Conservation (phyloP, 2,329 filamentous ascomycete genomes). For the Paraphaeosphaeria sporulosa region DNA sequence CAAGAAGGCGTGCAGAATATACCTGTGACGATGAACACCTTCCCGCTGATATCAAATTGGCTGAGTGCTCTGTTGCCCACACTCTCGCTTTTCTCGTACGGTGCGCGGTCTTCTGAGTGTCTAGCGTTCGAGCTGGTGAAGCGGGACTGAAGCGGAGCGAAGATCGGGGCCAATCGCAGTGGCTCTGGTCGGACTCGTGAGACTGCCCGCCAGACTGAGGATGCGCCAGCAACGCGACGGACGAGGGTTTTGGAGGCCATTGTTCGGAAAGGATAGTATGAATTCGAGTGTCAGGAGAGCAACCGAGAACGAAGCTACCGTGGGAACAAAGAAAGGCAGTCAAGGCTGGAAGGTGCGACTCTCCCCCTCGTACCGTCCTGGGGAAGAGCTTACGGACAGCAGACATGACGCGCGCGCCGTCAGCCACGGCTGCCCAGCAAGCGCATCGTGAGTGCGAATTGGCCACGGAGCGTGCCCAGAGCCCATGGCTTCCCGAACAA, state of each 20-base stretch:
- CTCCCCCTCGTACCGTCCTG: background rate
- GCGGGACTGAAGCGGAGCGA: background rate
- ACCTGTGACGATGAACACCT: conserved; percentile 62
- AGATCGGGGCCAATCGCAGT: conserved; percentile 4
- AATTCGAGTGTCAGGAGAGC: background rate
- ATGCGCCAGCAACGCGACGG: background rate
- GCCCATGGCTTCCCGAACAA: background rate
- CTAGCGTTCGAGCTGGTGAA: background rate
- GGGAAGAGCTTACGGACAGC: background rate
- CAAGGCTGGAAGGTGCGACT: background rate
- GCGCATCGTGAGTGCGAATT: background rate
- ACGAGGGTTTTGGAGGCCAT: conserved; percentile 3
- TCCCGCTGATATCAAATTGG: conserved; percentile 40
- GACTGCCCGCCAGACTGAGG: conserved; percentile 6
- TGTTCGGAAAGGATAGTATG: background rate
- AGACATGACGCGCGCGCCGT: conserved; percentile 2
- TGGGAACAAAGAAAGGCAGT: background rate
- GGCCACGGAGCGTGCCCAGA: background rate
- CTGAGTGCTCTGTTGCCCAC: conserved; percentile 28
- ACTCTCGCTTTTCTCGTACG: conserved; percentile 28
- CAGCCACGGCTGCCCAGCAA: conserved; percentile 4
- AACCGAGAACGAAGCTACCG: background rate
- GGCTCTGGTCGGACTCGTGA: conserved; percentile 1
- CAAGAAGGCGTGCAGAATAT: conserved; percentile 64
- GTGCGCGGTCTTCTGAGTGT: conserved; percentile 16